A percentile compares a stretch with the other conserved stretches of the same genome.
Evolutionary conservation across 2,329 filamentous ascomycete species (phyloP).

Genomic region (Penicillium sclerotiorum): DNA sequence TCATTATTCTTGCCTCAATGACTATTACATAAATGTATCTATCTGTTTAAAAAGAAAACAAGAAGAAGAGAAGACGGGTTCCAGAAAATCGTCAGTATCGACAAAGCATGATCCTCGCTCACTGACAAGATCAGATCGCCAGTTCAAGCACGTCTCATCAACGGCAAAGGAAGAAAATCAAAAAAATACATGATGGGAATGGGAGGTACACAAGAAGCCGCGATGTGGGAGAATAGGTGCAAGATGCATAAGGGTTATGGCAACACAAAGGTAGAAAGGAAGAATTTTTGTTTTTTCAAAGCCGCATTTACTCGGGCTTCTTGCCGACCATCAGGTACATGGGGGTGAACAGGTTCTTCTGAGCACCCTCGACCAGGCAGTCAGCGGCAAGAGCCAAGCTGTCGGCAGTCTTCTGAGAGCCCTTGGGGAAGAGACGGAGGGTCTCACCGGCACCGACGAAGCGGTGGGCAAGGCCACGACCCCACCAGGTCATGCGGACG

Average conservation of each 20-base stretch:
- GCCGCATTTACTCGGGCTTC: constrained; percentile 66
- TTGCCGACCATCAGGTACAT: constrained; percentile 97
- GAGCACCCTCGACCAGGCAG: constrained; percentile 81
- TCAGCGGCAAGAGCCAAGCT: constrained; percentile 81
- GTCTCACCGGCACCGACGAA: constrained; percentile 77
- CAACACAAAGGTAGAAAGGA: constrained; percentile 4
- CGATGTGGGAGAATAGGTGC: constrained; percentile 10
- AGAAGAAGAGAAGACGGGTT: constrained; percentile 1
- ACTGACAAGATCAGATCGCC: constrained; percentile 8
- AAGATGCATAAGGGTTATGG: constrained; percentile 3
- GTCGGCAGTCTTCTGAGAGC: constrained; percentile 94
- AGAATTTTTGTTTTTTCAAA: constrained; percentile 5
- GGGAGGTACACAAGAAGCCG: constrained; percentile 16
- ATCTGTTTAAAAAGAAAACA: constrained; percentile 23
- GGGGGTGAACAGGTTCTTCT: constrained; percentile 91
- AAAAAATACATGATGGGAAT: constrained; percentile 10
- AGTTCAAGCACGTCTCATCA: constrained; percentile 5
- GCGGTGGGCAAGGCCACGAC: constrained; percentile 72
- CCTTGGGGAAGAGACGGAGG: constrained; percentile 72
- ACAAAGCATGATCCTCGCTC: constrained; percentile 5
- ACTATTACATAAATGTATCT: constrained; percentile 31
- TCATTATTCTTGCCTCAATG: constrained; percentile 32
- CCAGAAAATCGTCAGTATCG: constrained; percentile 19
- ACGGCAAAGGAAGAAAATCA: constrained; percentile 10
- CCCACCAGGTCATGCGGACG: constrained; percentile 84